phyloP scores from a whole-genome alignment of 75 land plant genomes.

The Cunninghamia lanceolata region DNA sequence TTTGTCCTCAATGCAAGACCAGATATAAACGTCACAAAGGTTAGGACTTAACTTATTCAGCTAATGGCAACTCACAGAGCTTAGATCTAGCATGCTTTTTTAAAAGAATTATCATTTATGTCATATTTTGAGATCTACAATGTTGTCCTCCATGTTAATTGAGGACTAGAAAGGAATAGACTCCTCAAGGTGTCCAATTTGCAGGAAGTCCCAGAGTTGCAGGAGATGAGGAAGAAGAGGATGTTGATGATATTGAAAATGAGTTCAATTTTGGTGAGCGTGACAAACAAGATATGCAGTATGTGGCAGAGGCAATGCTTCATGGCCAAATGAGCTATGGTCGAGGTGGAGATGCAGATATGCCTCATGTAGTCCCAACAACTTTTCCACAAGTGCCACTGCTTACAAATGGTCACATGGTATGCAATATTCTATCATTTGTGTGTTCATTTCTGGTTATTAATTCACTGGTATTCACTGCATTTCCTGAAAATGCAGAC shows the following conservation, averaged over 20 bases:
- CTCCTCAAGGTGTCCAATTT: not conserved
- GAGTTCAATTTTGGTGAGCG: conserved; percentile 51
- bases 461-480: not conserved
- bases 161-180: not conserved
- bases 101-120: not conserved
- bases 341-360: conserved; percentile 29
- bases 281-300: conserved; percentile 35
- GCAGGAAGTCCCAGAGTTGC: conserved; percentile 59
- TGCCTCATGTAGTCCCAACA: conserved; percentile 35
- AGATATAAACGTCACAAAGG: conserved; percentile 83
- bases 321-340: conserved; percentile 69
- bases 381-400: conserved; percentile 41
- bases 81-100: not conserved
- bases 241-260: conserved; percentile 74
- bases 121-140: not conserved
- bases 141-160: not conserved
- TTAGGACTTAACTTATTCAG: conserved; percentile 7
- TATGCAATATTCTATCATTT: conserved; percentile 7
- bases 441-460: not conserved
- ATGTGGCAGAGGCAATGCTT: conserved; percentile 45
- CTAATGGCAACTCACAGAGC: not conserved
- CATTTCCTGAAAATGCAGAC: not conserved
- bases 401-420: conserved; percentile 54
- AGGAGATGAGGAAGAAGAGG: conserved; percentile 82
- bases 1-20: conserved; percentile 88